phyloP scores from a whole-genome alignment of 805 yeast genomes.

The Metschnikowia lunata region DNA sequence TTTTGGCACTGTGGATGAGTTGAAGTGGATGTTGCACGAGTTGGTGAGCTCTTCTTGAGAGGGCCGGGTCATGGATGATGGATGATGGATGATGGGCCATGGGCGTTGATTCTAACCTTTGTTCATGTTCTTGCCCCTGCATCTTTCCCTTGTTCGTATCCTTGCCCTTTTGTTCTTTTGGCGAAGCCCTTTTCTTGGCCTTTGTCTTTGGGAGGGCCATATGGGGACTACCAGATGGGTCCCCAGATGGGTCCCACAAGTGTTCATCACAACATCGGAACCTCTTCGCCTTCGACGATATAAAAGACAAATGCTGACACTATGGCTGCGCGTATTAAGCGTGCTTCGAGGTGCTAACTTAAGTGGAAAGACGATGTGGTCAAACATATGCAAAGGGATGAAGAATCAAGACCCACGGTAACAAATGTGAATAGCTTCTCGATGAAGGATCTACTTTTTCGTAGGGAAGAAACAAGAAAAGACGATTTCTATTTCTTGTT shows the following conservation, averaged over 20 bases:
- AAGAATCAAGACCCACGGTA: slow-evolving; percentile 76
- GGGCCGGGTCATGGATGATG: too few species aligned
- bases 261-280: slow-evolving; percentile 94
- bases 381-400: slow-evolving; percentile 72
- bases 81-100: too few species aligned
- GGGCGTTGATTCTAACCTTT: too few species aligned
- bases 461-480: slow-evolving; percentile 77
- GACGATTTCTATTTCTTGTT: slow-evolving; percentile 82
- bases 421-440: slow-evolving; percentile 76
- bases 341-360: slow-evolving; percentile 88
- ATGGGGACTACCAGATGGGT: too few species aligned
- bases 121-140: too few species aligned
- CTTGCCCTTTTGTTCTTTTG: too few species aligned
- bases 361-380: slow-evolving; percentile 86
- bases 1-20: slow-evolving; percentile 60
- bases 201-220: slow-evolving; percentile 57
- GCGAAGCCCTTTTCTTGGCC: too few species aligned
- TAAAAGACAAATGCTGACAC: slow-evolving; percentile 96
- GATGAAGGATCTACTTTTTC: slow-evolving; percentile 75
- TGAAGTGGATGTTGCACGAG: slow-evolving; percentile 69
- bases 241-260: slow-evolving; percentile 88
- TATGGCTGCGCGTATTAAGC: slow-evolving; percentile 95
- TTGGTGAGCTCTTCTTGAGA: slow-evolving; percentile 42
- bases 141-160: too few species aligned
- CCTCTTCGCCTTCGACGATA: slow-evolving; percentile 90